phyloP scores from a whole-genome alignment of 257 asterid genomes.

The Solanum clarkiae region DNA sequence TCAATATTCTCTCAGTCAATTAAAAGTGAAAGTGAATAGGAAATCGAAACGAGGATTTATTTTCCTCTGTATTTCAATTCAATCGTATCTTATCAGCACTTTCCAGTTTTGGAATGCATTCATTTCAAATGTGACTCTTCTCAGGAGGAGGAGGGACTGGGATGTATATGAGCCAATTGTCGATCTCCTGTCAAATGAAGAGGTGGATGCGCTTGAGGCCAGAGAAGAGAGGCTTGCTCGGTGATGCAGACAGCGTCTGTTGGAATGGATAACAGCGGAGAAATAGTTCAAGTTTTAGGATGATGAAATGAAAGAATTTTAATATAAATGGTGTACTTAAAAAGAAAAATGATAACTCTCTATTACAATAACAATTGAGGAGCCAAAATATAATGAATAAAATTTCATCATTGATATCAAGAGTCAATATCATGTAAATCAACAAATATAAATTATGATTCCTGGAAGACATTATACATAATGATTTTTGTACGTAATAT shows the following conservation, averaged over 20 bases:
- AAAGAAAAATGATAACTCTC: too few relatives aligned
- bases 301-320: not conserved
- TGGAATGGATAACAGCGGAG: not conserved
- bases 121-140: not conserved
- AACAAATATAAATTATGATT: too few relatives aligned
- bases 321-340: too few relatives aligned
- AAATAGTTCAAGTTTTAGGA: not conserved
- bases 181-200: conserved; percentile 68
- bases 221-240: conserved; percentile 56
- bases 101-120: not conserved
- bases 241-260: conserved; percentile 1
- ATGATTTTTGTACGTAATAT: too few relatives aligned
- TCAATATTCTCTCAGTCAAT: not conserved
- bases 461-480: too few relatives aligned
- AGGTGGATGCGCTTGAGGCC: conserved; percentile 83
- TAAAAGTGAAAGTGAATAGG: not conserved
- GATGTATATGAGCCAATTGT: conserved; percentile 72
- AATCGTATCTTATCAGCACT: not conserved
- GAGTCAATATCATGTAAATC: too few relatives aligned
- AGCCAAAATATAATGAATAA: too few relatives aligned
- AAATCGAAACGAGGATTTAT: not conserved
- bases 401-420: too few relatives aligned
- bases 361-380: too few relatives aligned
- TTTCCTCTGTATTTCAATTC: not conserved
- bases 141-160: conserved; percentile 87